phyloP scores from a whole-genome alignment of 352 stramenopile genomes.

The Pythium periplocum region DNA sequence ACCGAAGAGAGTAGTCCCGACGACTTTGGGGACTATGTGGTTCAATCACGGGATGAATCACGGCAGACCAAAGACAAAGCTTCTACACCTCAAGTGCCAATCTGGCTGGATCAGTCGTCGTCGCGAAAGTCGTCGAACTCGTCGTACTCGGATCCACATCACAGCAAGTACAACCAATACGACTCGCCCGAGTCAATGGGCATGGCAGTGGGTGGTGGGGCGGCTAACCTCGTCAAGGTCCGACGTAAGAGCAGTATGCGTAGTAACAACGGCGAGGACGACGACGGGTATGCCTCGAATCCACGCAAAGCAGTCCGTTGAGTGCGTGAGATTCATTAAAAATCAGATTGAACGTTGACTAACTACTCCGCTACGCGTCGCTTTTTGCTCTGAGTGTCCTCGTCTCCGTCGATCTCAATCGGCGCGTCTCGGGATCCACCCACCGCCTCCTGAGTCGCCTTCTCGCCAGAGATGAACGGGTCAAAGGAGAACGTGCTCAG shows the following conservation, averaged over 20 bases:
- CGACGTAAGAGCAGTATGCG: slow-evolving; percentile 47
- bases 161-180: background rate
- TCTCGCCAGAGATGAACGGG: slow-evolving; percentile 4
- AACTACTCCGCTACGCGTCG: too few relatives aligned
- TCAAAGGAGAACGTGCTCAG: slow-evolving; percentile 27
- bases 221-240: slow-evolving; percentile 62
- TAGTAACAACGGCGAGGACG: slow-evolving; percentile 43
- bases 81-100: slow-evolving; percentile 25
- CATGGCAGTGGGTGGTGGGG: slow-evolving; percentile 39
- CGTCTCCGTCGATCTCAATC: background rate
- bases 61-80: slow-evolving; percentile 1
- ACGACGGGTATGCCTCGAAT: slow-evolving; percentile 9
- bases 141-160: slow-evolving; percentile 15
- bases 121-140: slow-evolving; percentile 2
- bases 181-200: background rate
- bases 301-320: too few relatives aligned
- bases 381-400: too few relatives aligned
- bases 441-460: background rate
- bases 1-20: slow-evolving; percentile 4
- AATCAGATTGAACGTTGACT: too few relatives aligned
- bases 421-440: background rate
- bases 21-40: slow-evolving; percentile 20
- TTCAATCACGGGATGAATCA: slow-evolving; percentile 5
- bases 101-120: slow-evolving; percentile 41
- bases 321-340: too few relatives aligned